These are phyloP conservation scores for Talaromyces sp. DNA, from an alignment of 2,329 filamentous ascomycete species.

Conservation along the genomic window DNA sequence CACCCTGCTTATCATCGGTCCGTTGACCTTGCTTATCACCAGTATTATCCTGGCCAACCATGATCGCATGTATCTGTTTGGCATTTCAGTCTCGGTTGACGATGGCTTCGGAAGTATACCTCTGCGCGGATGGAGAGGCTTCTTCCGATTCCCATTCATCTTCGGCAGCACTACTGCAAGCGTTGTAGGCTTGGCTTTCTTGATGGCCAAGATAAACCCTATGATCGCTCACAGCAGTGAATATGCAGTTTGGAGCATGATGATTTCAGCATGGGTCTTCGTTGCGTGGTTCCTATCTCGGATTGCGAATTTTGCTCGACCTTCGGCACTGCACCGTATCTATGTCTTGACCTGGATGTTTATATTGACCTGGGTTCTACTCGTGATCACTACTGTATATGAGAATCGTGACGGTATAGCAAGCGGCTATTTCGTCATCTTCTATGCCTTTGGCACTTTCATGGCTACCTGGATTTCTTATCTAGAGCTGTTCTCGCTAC, in stretches of 20 bases:
- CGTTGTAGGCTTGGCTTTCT: slow-evolving; percentile 69
- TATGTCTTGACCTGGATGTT: slow-evolving; percentile 87
- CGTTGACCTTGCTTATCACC: slow-evolving; percentile 68
- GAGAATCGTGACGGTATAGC: slow-evolving; percentile 71
- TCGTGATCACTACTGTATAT: slow-evolving; percentile 72
- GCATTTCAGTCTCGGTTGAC: slow-evolving; percentile 62
- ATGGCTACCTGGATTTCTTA: slow-evolving; percentile 72
- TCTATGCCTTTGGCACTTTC: slow-evolving; percentile 75
- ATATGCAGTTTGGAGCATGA: slow-evolving; percentile 87
- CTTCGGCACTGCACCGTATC: slow-evolving; percentile 79
- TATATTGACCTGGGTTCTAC: slow-evolving; percentile 66
- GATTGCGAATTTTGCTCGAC: slow-evolving; percentile 74
- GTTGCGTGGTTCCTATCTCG: slow-evolving; percentile 79
- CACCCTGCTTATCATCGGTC: slow-evolving; percentile 75
- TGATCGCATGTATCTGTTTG: slow-evolving; percentile 88
- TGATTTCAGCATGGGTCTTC: slow-evolving; percentile 76
- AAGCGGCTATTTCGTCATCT: slow-evolving; percentile 76
- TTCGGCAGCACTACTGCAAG: slow-evolving; percentile 65
- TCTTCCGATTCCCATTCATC: slow-evolving; percentile 79
- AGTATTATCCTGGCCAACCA: slow-evolving; percentile 66
- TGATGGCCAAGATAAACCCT: slow-evolving; percentile 81
- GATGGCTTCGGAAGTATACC: slow-evolving; percentile 60
- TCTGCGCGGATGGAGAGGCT: slow-evolving; percentile 74
- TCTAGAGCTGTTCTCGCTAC: slow-evolving; percentile 75
- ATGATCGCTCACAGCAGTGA: slow-evolving; percentile 86